Percentiles rank a stretch among this genome's conserved stretches.
Conservation (phyloP, 495 filamentous ascomycete genomes). For the Penicillium steckii region DNA sequence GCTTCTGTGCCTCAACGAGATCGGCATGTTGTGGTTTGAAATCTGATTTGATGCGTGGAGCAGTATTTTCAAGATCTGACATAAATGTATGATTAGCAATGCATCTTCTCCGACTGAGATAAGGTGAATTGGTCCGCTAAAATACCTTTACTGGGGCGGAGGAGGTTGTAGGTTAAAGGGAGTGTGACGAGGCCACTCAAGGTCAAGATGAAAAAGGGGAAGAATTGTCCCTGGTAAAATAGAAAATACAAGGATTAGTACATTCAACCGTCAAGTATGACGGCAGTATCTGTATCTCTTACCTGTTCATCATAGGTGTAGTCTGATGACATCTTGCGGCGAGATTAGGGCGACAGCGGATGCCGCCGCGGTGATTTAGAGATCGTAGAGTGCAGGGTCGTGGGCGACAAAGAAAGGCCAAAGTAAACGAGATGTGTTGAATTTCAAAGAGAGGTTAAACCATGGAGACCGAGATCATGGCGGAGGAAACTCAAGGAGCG, state of each 20-base stretch:
- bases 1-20: constrained; percentile 79
- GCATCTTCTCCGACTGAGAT: neutral
- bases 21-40: constrained; percentile 81
- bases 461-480: constrained; percentile 17
- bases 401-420: neutral
- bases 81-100: neutral
- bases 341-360: constrained; percentile 40
- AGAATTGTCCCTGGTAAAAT: constrained; percentile 79
- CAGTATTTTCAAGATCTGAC: constrained; percentile 63
- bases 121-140: constrained; percentile 3
- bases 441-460: constrained; percentile 12
- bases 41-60: constrained; percentile 66
- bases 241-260: constrained; percentile 5
- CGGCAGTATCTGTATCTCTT: constrained; percentile 10
- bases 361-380: constrained; percentile 34
- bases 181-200: constrained; percentile 83
- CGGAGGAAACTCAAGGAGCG: constrained; percentile 29
- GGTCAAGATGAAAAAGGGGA: constrained; percentile 96
- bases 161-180: constrained; percentile 83
- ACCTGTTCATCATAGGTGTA: constrained; percentile 98
- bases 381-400: constrained; percentile 22
- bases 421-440: neutral
- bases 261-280: neutral
- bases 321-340: constrained; percentile 81
- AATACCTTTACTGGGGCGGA: constrained; percentile 73